Evolutionary conservation across 1,139 yeast genomes (phyloP).

Genomic region (Yamadazyma buinensis): DNA sequence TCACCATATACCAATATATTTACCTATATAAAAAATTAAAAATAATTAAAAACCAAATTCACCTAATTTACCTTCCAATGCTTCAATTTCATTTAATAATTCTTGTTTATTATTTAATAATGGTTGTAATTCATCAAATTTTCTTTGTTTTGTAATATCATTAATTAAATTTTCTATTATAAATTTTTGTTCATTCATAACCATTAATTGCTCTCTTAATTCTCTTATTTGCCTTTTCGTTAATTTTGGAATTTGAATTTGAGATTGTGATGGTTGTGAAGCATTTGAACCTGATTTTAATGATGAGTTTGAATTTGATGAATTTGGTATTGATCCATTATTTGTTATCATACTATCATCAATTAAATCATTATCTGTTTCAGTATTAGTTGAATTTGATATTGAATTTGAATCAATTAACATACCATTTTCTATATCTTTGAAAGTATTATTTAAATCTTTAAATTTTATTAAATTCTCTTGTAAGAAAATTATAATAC

Average conservation of each 20-base stretch:
- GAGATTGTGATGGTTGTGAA: neutral
- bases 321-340: no score
- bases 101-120: slow-evolving; percentile 60
- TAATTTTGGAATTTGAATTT: slow-evolving; percentile 20
- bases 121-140: slow-evolving; percentile 72
- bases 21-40: no score
- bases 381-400: neutral
- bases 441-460: slow-evolving; percentile 22
- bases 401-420: slow-evolving; percentile 5
- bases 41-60: slow-evolving; percentile 57
- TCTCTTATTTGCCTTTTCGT: slow-evolving; percentile 53
- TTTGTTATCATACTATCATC: no score
- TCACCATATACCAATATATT: no score
- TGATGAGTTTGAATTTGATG: no score
- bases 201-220: slow-evolving; percentile 75
- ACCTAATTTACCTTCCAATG: slow-evolving; percentile 55
- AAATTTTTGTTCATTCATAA: slow-evolving; percentile 77
- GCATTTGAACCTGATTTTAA: no score
- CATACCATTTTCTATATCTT: slow-evolving; percentile 19
- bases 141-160: slow-evolving; percentile 60
- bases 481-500: slow-evolving; percentile 31
- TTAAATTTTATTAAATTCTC: slow-evolving; percentile 30
- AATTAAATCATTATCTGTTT: no score
- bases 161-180: slow-evolving; percentile 62
- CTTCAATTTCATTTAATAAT: slow-evolving; percentile 47